These are phyloP conservation scores for Mucor plumbeus DNA, from an alignment of 371 early-diverging fungal species.

Conservation along the genomic window DNA sequence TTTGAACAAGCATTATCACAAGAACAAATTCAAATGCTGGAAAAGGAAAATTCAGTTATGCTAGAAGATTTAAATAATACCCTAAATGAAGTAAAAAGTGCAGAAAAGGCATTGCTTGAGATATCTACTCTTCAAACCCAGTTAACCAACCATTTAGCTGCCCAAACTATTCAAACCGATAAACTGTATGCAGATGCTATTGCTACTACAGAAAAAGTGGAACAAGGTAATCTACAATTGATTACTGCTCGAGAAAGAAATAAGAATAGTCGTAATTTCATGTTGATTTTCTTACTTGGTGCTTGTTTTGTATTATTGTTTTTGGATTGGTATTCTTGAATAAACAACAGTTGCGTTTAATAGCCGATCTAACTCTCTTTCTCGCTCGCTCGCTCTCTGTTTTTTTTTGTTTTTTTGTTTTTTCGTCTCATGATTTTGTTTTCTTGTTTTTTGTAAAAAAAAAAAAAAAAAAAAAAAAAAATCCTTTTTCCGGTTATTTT, in stretches of 20 bases:
- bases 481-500: not conserved
- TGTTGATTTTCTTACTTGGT: conserved; percentile 62
- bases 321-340: conserved; percentile 76
- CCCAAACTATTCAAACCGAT: conserved; percentile 73
- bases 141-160: conserved; percentile 66
- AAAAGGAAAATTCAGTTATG: conserved; percentile 66
- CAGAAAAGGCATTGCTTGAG: conserved; percentile 71
- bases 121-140: conserved; percentile 71
- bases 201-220: conserved; percentile 61
- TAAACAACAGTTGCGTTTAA: conserved; percentile 2
- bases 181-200: conserved; percentile 70
- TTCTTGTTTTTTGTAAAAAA: too few species aligned
- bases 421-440: not conserved
- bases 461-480: too few species aligned
- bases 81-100: conserved; percentile 64
- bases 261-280: conserved; percentile 66
- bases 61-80: conserved; percentile 65
- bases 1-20: conserved; percentile 45
- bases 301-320: conserved; percentile 71
- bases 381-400: too few species aligned
- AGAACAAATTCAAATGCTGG: conserved; percentile 64
- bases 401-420: too few species aligned
- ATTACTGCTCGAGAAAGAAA: conserved; percentile 61
- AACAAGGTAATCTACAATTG: conserved; percentile 64
- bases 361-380: not conserved